A percentile compares a stretch with the other conserved stretches of the same genome.
phyloP scores from a whole-genome alignment of 2,329 filamentous ascomycete species.

The Leptographium wingfieldii region DNA sequence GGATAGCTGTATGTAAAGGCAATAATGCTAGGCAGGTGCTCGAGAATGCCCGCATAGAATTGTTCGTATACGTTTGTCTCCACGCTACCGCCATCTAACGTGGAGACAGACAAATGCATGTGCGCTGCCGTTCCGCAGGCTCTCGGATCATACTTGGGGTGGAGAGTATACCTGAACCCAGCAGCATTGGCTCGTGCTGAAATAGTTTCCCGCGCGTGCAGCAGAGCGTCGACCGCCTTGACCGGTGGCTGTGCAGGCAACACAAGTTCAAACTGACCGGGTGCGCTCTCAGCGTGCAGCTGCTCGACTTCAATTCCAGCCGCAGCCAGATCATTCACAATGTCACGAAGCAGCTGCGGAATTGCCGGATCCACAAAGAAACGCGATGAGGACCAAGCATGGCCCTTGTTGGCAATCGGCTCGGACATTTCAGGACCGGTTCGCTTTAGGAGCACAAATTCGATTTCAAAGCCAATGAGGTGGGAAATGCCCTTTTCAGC shows the following conservation, averaged over 20 bases:
- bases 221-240: conserved; percentile 56
- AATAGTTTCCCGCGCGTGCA: conserved; percentile 60
- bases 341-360: conserved; percentile 49
- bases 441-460: conserved; percentile 57
- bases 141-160: conserved; percentile 53
- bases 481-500: conserved; percentile 42
- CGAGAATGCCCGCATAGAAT: conserved; percentile 62
- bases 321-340: conserved; percentile 44
- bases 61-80: conserved; percentile 32
- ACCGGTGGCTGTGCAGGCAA: conserved; percentile 51
- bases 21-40: conserved; percentile 50
- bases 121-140: conserved; percentile 54
- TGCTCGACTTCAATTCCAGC: conserved; percentile 57
- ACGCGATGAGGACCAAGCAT: conserved; percentile 59
- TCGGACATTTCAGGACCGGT: neutral
- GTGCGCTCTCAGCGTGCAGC: conserved; percentile 61
- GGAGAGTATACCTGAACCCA: conserved; percentile 55
- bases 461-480: conserved; percentile 68
- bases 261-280: conserved; percentile 68
- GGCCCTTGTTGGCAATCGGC: conserved; percentile 43
- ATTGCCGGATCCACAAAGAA: conserved; percentile 46
- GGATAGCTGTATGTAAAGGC: conserved; percentile 57
- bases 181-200: conserved; percentile 48
- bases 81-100: conserved; percentile 19
- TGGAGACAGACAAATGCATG: conserved; percentile 55